Conservation (phyloP, 345 rosid species). For the Triadica sebifera region DNA sequence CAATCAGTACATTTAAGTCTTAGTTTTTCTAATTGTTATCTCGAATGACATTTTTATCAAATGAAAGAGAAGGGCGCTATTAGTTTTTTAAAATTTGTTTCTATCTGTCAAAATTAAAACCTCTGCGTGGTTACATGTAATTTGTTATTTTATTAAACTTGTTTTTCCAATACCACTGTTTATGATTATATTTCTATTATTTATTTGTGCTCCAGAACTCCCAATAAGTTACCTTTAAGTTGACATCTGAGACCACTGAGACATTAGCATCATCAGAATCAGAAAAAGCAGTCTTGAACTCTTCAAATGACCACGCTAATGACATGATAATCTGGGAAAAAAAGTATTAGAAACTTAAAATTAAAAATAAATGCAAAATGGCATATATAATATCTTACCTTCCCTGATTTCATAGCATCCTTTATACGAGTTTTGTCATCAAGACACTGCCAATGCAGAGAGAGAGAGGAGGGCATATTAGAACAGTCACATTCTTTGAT, state of each 20-base stretch:
- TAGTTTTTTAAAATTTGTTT: too few species aligned
- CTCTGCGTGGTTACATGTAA: too few species aligned
- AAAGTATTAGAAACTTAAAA: slow-evolving; percentile 17
- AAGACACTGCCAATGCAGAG: slow-evolving; percentile 54
- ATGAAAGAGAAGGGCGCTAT: too few species aligned
- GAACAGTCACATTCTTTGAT: neutral
- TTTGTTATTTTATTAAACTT: too few species aligned
- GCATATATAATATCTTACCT: slow-evolving; percentile 41
- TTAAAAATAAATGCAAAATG: slow-evolving; percentile 1
- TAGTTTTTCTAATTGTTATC: too few species aligned
- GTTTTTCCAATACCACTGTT: too few species aligned
- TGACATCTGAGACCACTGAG: slow-evolving; percentile 61
- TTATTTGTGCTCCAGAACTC: too few species aligned
- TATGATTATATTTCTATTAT: too few species aligned
- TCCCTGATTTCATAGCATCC: slow-evolving; percentile 72
- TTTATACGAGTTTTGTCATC: slow-evolving; percentile 75
- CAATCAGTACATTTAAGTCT: too few species aligned
- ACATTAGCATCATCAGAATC: slow-evolving; percentile 47
- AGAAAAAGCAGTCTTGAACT: slow-evolving; percentile 64
- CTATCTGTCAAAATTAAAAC: too few species aligned
- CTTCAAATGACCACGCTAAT: slow-evolving; percentile 68
- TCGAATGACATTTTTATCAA: too few species aligned
- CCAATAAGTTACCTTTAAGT: slow-evolving; percentile 53
- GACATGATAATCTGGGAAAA: slow-evolving; percentile 49
- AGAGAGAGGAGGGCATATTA: neutral